Evolutionary conservation across 371 early-diverging fungal species (phyloP), one percentile per base, ranked within the genome.

Genomic region (Circinella minor): DNA sequence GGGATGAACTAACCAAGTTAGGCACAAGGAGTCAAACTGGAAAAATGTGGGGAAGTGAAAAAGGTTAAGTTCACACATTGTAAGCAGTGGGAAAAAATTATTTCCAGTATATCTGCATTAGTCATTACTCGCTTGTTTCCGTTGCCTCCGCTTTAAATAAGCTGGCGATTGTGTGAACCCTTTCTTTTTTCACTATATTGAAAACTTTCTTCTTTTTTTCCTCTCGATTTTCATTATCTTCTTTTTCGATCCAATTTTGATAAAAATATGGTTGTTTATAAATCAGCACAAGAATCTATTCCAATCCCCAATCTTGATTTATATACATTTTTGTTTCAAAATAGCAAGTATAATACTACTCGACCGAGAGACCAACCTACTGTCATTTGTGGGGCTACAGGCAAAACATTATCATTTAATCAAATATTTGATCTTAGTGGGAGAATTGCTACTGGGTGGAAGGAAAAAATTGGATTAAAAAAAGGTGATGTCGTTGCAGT

Each of bases 401-500:
- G 84, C 1, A 72, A 77, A 55, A 66, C 76, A 10, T 67, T 91
- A 66, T 85, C 93, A 9, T 92, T 90, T 78, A 85, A 79, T 34
- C 83, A 93, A 63, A 72, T 93, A 38, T 79, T 78, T 55, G 63
- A 73, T 39, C 71, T 78, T 20, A 82, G 89, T 11, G 74, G 79
- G 55, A 74, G 82, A 11, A 83, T 94, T 68, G 92, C 92, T 27
- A 78, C 85, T 10, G 93, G 92, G 5, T 83, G 94, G 77, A 64
- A 38, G 10, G 74, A 83, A 71, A 77, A 88, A 64, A 76, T 89
- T 6, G 85, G 85, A 0, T 81, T 95, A 36, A 81, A 87, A 55
- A 81, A 83, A 47, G 90, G 93, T 43, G 91, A 94, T 70, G 90
- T 90, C 0, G 84, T 93, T 18, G 93, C 89, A 38, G 78, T 92